A percentile compares a stretch with the other conserved stretches of the same genome.
Conservation (phyloP, 495 filamentous ascomycete genomes). For the Neurospora sp. region DNA sequence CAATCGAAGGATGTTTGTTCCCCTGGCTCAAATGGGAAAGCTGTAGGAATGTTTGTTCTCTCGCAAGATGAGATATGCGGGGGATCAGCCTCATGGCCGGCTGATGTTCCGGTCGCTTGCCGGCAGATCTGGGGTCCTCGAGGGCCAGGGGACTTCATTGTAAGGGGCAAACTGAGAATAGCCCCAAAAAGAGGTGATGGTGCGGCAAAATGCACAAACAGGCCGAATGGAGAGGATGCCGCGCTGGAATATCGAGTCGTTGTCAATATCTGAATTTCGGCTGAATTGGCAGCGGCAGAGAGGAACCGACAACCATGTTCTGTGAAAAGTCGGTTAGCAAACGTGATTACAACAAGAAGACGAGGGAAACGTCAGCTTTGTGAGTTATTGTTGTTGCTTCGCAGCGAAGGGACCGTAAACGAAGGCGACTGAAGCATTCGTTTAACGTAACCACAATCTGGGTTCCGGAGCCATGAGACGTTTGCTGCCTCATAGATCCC, state of each 20-base stretch:
- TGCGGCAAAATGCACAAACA: conserved; percentile 15
- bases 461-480: background rate
- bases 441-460: background rate
- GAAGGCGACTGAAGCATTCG: background rate
- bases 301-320: background rate
- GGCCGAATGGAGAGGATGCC: background rate
- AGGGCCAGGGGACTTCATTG: background rate
- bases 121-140: conserved; percentile 19
- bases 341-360: background rate
- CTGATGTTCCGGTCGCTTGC: conserved; percentile 15
- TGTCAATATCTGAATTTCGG: background rate
- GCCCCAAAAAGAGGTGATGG: conserved; percentile 14
- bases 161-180: conserved; percentile 1
- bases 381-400: background rate
- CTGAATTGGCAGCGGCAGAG: background rate
- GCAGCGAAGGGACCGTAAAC: background rate
- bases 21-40: background rate
- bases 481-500: background rate
- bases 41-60: background rate
- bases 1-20: background rate
- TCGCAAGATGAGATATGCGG: background rate
- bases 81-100: conserved; percentile 16
- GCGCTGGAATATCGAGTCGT: background rate
- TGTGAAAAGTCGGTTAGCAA: background rate
- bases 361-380: background rate